Evolutionary conservation across 2,329 filamentous ascomycete genomes (phyloP).

Genomic region (Trichoderma brevicompactum): DNA sequence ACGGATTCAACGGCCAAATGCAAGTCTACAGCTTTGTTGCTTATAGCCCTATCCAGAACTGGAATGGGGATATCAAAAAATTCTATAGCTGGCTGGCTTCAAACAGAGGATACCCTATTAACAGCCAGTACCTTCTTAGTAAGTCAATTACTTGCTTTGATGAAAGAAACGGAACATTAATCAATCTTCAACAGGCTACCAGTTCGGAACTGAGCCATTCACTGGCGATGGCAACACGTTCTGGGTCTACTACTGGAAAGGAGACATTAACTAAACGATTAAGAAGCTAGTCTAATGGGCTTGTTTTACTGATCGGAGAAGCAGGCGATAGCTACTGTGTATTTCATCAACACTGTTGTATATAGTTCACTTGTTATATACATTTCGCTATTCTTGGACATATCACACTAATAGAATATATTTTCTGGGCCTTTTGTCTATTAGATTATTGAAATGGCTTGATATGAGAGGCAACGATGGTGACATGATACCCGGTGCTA

Average conservation of each 20-base stretch:
- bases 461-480: too few species aligned
- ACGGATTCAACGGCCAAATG: slow-evolving; percentile 60
- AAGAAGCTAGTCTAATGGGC: not conserved
- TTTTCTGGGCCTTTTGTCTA: too few species aligned
- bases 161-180: not conserved
- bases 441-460: too few species aligned
- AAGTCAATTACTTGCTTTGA: slow-evolving; percentile 17
- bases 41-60: slow-evolving; percentile 49
- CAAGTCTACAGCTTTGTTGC: slow-evolving; percentile 61
- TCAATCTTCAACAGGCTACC: slow-evolving; percentile 29
- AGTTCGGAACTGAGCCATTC: slow-evolving; percentile 60
- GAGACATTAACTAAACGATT: slow-evolving; percentile 17
- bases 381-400: not conserved
- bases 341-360: not conserved
- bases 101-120: slow-evolving; percentile 52
- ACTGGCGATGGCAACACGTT: slow-evolving; percentile 47
- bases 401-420: too few species aligned
- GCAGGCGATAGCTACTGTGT: not conserved
- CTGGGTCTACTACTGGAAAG: slow-evolving; percentile 28
- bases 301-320: not conserved
- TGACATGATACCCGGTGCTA: too few species aligned
- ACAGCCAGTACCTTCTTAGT: slow-evolving; percentile 54
- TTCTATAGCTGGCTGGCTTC: slow-evolving; percentile 60
- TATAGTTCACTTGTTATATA: not conserved
- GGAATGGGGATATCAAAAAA: slow-evolving; percentile 58